A percentile compares a stretch with the other conserved stretches of the same genome.
These are phyloP conservation scores for Kwoniella sp. DNA, from an alignment of 768 basidiomycete genomes.

Conservation along the genomic window DNA sequence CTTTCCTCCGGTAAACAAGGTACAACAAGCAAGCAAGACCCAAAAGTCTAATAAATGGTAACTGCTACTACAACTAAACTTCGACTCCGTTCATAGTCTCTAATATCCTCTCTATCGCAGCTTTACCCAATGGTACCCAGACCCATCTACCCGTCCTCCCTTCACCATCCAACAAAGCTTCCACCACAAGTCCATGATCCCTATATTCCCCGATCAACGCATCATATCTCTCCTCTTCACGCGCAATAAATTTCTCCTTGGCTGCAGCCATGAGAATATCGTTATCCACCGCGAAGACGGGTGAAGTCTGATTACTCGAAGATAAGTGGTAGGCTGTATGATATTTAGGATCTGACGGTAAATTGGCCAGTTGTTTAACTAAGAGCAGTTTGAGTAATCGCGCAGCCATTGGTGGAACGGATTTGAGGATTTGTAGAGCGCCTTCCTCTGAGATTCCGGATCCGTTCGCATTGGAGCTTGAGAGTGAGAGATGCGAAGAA, in stretches of 20 bases:
- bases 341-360: conserved; percentile 54
- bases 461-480: conserved; percentile 49
- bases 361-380: conserved; percentile 66
- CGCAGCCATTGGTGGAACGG: conserved; percentile 83
- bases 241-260: conserved; percentile 81
- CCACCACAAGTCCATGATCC: conserved; percentile 83
- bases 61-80: no score
- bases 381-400: conserved; percentile 76
- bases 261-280: conserved; percentile 60
- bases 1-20: no score
- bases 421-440: conserved; percentile 75
- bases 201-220: conserved; percentile 84
- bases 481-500: conserved; percentile 44
- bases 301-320: conserved; percentile 66
- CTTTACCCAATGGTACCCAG: conserved; percentile 85
- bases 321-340: conserved; percentile 54
- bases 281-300: conserved; percentile 63
- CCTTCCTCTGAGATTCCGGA: conserved; percentile 65
- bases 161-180: conserved; percentile 55
- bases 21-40: no score
- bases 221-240: conserved; percentile 79
- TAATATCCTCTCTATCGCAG: conserved; percentile 62
- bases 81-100: conserved; percentile 48
- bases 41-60: no score
- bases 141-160: conserved; percentile 64